phyloP scores from a whole-genome alignment of 768 basidiomycete genomes.

The Kwoniella dendrophila region DNA sequence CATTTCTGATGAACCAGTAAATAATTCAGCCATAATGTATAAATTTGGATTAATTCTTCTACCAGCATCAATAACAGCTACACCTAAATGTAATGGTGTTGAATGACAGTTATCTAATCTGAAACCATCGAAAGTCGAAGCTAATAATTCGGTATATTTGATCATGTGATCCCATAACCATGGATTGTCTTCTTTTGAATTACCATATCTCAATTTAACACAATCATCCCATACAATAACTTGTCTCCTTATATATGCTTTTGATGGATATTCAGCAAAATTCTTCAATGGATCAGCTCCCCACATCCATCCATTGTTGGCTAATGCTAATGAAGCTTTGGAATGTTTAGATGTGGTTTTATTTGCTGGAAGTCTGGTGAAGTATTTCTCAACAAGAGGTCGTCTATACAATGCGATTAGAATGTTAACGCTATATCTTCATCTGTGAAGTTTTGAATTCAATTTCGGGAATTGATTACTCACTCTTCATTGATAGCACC shows the following conservation, averaged over 20 bases:
- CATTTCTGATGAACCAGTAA: conserved; percentile 93
- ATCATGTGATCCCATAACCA: conserved; percentile 95
- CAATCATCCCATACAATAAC: conserved; percentile 98
- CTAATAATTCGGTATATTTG: conserved; percentile 77
- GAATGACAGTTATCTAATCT: conserved; percentile 98
- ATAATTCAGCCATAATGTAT: conserved; percentile 96
- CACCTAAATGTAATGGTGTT: conserved; percentile 94
- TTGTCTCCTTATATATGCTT: conserved; percentile 91
- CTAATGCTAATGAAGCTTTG: conserved; percentile 70
- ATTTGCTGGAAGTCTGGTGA: conserved; percentile 72
- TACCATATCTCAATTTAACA: conserved; percentile 94
- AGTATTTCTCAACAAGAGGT: conserved; percentile 88
- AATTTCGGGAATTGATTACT: conserved; percentile 14
- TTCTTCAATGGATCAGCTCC: conserved; percentile 88
- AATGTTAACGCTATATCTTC: conserved; percentile 1
- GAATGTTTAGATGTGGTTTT: conserved; percentile 59
- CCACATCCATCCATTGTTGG: conserved; percentile 99
- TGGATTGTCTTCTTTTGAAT: conserved; percentile 75
- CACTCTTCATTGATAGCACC: conserved; percentile 77
- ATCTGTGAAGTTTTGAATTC: neutral
- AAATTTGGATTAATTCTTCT: conserved; percentile 84
- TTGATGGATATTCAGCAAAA: conserved; percentile 88
- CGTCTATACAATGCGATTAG: conserved; percentile 59
- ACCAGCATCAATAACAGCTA: conserved; percentile 86
- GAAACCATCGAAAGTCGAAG: conserved; percentile 87